Percentiles rank a stretch among this genome's conserved stretches.
Conservation (phyloP, 495 filamentous ascomycete species). For the Penicillium argentinense region DNA sequence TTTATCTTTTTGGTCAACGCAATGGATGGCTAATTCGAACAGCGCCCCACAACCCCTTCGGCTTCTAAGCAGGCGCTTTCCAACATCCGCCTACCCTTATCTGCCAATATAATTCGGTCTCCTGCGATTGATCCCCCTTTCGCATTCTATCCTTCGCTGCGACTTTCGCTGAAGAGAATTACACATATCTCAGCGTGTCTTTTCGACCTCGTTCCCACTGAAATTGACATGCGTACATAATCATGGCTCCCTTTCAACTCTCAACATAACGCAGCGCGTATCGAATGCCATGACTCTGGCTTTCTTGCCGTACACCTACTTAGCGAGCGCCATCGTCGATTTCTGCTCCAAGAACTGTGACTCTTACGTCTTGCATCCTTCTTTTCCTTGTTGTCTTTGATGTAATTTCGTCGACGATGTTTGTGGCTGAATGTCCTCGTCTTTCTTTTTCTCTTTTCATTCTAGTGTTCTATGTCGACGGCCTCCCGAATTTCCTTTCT, state of each 20-base stretch:
- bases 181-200: constrained; percentile 19
- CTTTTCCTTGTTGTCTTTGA: constrained; percentile 3
- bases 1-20: constrained; percentile 1
- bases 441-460: constrained; percentile 1
- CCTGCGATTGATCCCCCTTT: constrained; percentile 25
- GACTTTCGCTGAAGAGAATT: too few species aligned
- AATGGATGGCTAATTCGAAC: constrained; percentile 1
- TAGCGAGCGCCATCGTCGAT: constrained; percentile 13
- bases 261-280: constrained; percentile 17
- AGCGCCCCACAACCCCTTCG: constrained; percentile 93
- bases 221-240: constrained; percentile 25
- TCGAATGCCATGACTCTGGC: constrained; percentile 10
- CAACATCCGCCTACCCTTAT: constrained; percentile 4
- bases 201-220: constrained; percentile 9
- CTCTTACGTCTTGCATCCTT: constrained; percentile 1
- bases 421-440: constrained; percentile 10
- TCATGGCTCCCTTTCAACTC: constrained; percentile 5
- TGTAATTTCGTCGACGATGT: constrained; percentile 8
- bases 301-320: constrained; percentile 5
- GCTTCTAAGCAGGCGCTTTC: constrained; percentile 58
- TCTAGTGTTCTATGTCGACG: not conserved
- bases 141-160: constrained; percentile 7
- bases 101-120: constrained; percentile 19
- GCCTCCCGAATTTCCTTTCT: not conserved
- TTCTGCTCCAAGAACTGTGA: not conserved